Evolutionary conservation across 108 stramenopile genomes (phyloP).

Genomic region (Fistulifera pelliculosa): DNA sequence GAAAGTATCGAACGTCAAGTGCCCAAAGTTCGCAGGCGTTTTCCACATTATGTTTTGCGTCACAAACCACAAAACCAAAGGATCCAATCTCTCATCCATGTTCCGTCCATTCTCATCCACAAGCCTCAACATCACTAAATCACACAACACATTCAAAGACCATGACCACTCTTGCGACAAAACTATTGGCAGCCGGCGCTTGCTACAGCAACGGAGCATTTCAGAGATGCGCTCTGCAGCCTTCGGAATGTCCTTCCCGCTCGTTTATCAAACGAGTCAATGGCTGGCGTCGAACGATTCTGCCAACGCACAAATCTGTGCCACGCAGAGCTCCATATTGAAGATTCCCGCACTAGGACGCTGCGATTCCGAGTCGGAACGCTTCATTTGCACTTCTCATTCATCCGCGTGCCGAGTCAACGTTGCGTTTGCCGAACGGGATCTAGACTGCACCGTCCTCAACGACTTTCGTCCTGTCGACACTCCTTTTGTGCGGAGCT

Average conservation of each 20-base stretch:
- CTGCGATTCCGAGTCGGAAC: conserved; percentile 7
- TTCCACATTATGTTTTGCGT: too few species aligned
- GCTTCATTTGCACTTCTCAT: conserved; percentile 8
- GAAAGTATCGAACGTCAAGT: too few species aligned
- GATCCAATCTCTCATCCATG: too few species aligned
- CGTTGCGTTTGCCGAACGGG: background rate
- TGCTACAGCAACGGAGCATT: conserved; percentile 3
- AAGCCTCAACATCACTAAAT: too few species aligned
- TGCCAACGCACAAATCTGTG: background rate
- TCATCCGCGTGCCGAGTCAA: background rate
- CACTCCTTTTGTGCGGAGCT: background rate
- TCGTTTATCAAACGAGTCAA: background rate
- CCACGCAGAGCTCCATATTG: background rate
- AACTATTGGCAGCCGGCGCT: conserved; percentile 5
- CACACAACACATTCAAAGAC: background rate
- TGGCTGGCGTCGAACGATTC: background rate
- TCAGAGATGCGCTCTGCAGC: conserved; percentile 4
- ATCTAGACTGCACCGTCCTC: conserved; percentile 4
- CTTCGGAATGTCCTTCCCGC: background rate
- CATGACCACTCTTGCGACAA: background rate
- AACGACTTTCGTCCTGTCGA: conserved; percentile 1
- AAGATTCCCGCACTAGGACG: conserved; percentile 7
- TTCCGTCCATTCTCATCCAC: too few species aligned
- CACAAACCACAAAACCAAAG: too few species aligned
- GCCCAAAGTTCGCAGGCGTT: too few species aligned